Conservation (phyloP, 1,139 yeast genomes). For the Pichia sp. region DNA sequence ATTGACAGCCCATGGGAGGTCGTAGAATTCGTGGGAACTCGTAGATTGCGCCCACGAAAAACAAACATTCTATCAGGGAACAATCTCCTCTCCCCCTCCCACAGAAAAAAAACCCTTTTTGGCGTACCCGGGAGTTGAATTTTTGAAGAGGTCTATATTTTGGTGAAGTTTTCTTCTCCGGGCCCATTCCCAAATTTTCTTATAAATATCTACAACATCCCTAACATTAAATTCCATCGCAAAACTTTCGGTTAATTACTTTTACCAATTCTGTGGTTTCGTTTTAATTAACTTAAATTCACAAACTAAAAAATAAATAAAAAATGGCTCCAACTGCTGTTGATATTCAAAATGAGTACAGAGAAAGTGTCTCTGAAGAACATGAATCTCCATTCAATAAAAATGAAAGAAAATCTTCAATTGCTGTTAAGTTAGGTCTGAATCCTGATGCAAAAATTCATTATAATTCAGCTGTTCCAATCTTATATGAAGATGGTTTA, state of each 20-base stretch:
- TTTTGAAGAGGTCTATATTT: not conserved
- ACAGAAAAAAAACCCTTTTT: not conserved
- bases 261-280: not conserved
- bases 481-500: slow-evolving; percentile 91
- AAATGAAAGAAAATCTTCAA: slow-evolving; percentile 25
- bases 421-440: slow-evolving; percentile 32
- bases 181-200: not conserved
- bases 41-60: not conserved
- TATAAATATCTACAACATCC: not conserved
- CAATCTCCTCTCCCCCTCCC: not conserved
- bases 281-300: not conserved
- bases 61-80: too few species aligned
- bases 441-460: slow-evolving; percentile 48
- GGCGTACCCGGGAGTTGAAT: not conserved
- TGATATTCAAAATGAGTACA: slow-evolving; percentile 29
- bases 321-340: slow-evolving; percentile 34
- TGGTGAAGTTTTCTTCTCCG: not conserved
- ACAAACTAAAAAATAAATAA: not conserved
- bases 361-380: slow-evolving; percentile 21
- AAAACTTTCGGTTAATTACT: not conserved
- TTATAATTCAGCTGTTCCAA: slow-evolving; percentile 92
- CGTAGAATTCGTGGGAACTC: not conserved
- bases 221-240: not conserved
- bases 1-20: too few species aligned
- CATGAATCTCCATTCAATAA: slow-evolving; percentile 20